Evolutionary conservation across 1,139 yeast species (phyloP).

Genomic region (Suhomyces maxii): DNA sequence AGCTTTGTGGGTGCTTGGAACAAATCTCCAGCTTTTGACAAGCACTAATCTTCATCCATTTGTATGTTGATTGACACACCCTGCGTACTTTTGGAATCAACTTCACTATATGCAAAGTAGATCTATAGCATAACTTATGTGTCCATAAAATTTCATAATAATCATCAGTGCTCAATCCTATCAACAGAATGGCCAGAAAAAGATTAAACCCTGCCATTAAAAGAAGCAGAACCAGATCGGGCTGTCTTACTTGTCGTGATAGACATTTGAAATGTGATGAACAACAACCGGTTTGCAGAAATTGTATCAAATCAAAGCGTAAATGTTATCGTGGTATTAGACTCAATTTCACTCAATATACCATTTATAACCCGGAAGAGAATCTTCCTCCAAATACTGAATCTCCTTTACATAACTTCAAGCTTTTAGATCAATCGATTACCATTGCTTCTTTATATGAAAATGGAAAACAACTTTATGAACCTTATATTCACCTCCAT

Average conservation of each 20-base stretch:
- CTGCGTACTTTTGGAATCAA: not conserved
- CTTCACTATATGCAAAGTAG: not conserved
- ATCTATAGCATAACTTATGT: not conserved
- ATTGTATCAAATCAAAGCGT: slow-evolving; percentile 43
- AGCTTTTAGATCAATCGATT: slow-evolving; percentile 41
- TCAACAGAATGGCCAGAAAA: slow-evolving; percentile 18
- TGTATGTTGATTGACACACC: not conserved
- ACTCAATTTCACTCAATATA: slow-evolving; percentile 46
- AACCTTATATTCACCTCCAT: slow-evolving; percentile 35
- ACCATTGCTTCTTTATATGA: slow-evolving; percentile 43
- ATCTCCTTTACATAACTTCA: not conserved
- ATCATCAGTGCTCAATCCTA: not conserved
- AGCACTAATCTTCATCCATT: not conserved
- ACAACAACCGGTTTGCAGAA: slow-evolving; percentile 46
- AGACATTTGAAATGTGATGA: slow-evolving; percentile 53
- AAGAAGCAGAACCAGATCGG: slow-evolving; percentile 41
- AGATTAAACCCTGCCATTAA: slow-evolving; percentile 24
- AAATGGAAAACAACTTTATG: slow-evolving; percentile 33
- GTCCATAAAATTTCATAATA: not conserved
- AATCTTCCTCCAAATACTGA: slow-evolving; percentile 1
- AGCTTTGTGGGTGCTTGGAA: no score
- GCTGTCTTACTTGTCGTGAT: slow-evolving; percentile 50
- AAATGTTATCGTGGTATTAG: slow-evolving; percentile 48
- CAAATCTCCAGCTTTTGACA: no score
- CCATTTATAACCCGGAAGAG: slow-evolving; percentile 38